Base-by-base conservation (phyloP, 371 early-diverging fungal species). In the Sporodiniella umbellata region DNA sequence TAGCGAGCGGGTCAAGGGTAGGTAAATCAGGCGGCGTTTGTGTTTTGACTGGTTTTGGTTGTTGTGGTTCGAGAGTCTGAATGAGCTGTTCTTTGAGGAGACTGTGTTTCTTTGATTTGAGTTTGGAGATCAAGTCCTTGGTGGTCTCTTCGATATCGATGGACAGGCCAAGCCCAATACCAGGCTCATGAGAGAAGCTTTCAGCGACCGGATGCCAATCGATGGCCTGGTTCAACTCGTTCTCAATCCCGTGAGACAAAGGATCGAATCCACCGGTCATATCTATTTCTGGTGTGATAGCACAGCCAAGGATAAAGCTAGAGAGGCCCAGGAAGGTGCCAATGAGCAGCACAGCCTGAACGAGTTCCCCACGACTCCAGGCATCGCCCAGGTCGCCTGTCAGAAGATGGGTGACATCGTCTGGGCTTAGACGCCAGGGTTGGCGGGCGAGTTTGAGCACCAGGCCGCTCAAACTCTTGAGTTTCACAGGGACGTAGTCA, bases 201-300 rank as follows among this genome's bases (percentile, higher is more conserved):
- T n/a, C n/a, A n/a, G n/a, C n/a, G n/a, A n/a, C n/a, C n/a, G n/a
- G n/a, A n/a, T n/a, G n/a, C n/a, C n/a, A n/a, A n/a, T n/a, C n/a
- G n/a, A n/a, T n/a, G n/a, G n/a, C n/a, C n/a, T n/a, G n/a, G 54
- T 74, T 67, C n/a, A 77, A 39, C 37, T 73, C 78, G 33, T 64
- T 53, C 47, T 74, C 78, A 17, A 77, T 65, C 17, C 72, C 55
- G 48, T 44, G 1, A 44, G 48, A 42, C 7, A 33, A 19, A 21
- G 58, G 39, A 48, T 45, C 48, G 42, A 63, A 70, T 6, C 86
- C 86, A 24, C 85, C 84, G 6, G 70, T 70, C 77, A 78, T 79
- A 44, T 86, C 86, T 28, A 81, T 58, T 51, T 86, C 86, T 0
- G 86, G 85, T 1, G 79, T 73, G 22, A 86, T 78, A 15, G 84